phyloP scores from a whole-genome alignment of 768 basidiomycete species.

The Pleurotus eryngii region DNA sequence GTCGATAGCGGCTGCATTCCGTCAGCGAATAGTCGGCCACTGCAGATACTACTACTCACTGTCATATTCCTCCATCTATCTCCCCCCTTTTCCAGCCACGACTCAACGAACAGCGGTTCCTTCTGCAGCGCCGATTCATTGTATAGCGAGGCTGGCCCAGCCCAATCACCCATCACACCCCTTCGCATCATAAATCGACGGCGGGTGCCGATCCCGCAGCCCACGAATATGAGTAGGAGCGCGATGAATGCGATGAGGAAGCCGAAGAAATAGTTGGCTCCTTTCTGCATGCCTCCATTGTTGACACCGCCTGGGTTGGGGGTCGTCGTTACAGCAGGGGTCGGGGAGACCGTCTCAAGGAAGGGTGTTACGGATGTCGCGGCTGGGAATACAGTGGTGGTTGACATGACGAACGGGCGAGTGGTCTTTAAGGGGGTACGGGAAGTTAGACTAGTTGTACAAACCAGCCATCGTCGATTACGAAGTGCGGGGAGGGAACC shows the following conservation, averaged over 20 bases:
- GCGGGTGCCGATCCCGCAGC: constrained; percentile 47
- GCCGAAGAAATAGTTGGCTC: constrained; percentile 48
- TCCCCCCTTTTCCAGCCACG: constrained; percentile 10
- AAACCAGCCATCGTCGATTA: no score
- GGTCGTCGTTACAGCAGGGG: neutral
- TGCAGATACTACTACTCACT: constrained; percentile 11
- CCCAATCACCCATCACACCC: constrained; percentile 16
- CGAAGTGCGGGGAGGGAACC: no score
- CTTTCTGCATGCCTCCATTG: constrained; percentile 18
- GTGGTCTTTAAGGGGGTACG: neutral
- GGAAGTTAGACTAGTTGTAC: no score
- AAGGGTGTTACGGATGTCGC: neutral
- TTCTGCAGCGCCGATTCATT: constrained; percentile 14
- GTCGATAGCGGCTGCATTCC: constrained; percentile 21
- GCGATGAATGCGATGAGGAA: constrained; percentile 49
- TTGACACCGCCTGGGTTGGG: neutral
- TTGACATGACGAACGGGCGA: neutral
- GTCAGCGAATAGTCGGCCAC: neutral
- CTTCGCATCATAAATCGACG: constrained; percentile 31
- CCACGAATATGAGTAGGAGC: constrained; percentile 48
- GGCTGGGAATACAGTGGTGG: neutral
- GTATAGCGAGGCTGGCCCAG: neutral
- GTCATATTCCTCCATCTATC: constrained; percentile 14
- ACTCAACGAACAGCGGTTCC: constrained; percentile 13
- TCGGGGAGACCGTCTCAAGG: constrained; percentile 3